Conservation (phyloP, 2,329 filamentous ascomycete genomes). For the Cordyceps pruinosa region DNA sequence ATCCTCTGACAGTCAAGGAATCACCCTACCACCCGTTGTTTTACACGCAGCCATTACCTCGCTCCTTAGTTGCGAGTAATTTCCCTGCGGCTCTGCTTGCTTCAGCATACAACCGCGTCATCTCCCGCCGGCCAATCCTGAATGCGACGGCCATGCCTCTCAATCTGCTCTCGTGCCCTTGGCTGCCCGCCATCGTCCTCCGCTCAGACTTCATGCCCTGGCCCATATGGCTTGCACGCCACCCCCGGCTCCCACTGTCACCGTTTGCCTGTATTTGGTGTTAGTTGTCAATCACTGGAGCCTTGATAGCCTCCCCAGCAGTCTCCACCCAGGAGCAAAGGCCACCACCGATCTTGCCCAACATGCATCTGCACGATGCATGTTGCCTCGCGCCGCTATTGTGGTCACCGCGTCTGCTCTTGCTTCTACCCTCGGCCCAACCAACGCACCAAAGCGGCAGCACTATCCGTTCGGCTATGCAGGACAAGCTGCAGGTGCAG, state of each 20-base stretch:
- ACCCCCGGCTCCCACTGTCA: conserved; percentile 1
- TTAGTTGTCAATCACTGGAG: conserved; percentile 6
- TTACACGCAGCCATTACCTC: not conserved
- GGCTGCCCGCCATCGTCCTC: not conserved
- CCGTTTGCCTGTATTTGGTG: not conserved
- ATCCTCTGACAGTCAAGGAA: not conserved
- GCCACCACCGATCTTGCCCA: not conserved
- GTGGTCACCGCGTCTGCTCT: not conserved
- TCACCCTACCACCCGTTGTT: not conserved
- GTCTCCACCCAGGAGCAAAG: conserved; percentile 3
- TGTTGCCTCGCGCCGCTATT: not conserved
- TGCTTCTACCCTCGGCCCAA: not conserved
- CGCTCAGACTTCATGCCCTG: not conserved
- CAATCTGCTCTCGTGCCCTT: not conserved
- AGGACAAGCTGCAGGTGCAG: not conserved
- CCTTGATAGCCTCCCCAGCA: not conserved
- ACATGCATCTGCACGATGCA: not conserved
- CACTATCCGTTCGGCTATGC: not conserved
- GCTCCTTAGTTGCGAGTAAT: not conserved
- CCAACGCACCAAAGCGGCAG: not conserved
- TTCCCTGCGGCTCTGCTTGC: not conserved
- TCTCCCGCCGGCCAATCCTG: not conserved
- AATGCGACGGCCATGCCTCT: not conserved
- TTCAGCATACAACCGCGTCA: not conserved
- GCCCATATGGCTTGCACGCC: conserved; percentile 2